Percentiles rank a stretch among this genome's conserved stretches.
Conservation (phyloP, 2,329 filamentous ascomycete species). For the Cyphellophora attinorum region DNA sequence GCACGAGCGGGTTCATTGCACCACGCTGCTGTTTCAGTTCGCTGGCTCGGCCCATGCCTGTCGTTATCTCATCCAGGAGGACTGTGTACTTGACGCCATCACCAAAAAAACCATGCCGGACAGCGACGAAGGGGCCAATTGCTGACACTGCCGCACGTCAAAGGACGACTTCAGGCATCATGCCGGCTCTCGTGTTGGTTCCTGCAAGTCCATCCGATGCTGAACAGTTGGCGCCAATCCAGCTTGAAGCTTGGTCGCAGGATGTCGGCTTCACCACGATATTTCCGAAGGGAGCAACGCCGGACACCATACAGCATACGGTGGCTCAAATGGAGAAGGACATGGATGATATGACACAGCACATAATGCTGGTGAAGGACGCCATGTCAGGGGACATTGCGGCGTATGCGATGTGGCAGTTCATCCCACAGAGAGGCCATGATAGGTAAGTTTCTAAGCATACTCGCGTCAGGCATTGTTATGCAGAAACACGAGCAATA, state of each 20-base stretch:
- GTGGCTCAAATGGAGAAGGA: constrained; percentile 8
- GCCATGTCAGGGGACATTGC: constrained; percentile 11
- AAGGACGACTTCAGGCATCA: constrained; percentile 1
- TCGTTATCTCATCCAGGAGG: too few species aligned
- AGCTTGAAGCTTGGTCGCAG: constrained; percentile 11
- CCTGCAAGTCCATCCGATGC: constrained; percentile 13
- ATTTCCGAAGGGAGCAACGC: constrained; percentile 13
- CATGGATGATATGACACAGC: constrained; percentile 13
- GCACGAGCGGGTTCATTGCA: too few species aligned
- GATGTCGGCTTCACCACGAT: constrained; percentile 10
- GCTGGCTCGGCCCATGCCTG: too few species aligned
- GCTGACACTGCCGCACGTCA: neutral
- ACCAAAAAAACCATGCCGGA: neutral
- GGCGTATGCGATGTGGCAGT: constrained; percentile 15
- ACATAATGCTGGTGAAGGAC: constrained; percentile 14
- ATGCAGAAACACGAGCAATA: too few species aligned
- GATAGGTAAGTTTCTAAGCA: too few species aligned
- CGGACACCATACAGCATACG: constrained; percentile 9
- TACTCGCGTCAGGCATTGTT: too few species aligned
- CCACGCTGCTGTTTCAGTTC: too few species aligned
- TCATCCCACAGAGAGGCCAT: constrained; percentile 8
- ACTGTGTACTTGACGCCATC: neutral
- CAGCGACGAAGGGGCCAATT: neutral
- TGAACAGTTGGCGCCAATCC: constrained; percentile 8
- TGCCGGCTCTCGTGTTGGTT: constrained; percentile 13